These are phyloP conservation scores for Avena sativa DNA, from an alignment of 176 grass and related monocot genomes.

Conservation along the genomic window DNA sequence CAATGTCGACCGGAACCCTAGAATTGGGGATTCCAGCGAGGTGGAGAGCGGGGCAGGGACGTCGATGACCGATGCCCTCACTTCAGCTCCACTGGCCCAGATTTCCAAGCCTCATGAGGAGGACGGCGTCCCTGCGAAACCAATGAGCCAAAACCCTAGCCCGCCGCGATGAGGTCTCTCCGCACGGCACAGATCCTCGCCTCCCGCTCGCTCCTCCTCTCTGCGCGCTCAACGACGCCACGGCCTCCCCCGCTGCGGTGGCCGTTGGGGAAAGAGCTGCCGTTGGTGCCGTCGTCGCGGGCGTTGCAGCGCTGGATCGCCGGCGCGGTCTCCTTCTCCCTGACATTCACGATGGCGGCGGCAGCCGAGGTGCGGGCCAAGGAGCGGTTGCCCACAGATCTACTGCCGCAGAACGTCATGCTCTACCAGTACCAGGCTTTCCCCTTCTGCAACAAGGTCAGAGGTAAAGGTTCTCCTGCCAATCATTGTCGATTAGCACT, in stretches of 20 bases:
- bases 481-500: background rate
- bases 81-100: too few species aligned
- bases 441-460: conserved; percentile 99
- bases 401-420: conserved; percentile 72
- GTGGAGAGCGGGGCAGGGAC: too few species aligned
- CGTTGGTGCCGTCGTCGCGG: conserved; percentile 20
- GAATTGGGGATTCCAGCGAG: too few species aligned
- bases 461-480: conserved; percentile 55
- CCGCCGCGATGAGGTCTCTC: conserved; percentile 51
- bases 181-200: conserved; percentile 52
- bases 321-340: conserved; percentile 74
- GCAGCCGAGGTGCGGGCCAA: conserved; percentile 71
- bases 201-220: conserved; percentile 53
- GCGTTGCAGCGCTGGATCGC: conserved; percentile 59
- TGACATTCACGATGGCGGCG: conserved; percentile 66
- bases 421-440: conserved; percentile 97
- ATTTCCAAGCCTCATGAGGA: too few species aligned
- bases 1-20: too few species aligned
- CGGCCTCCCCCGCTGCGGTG: conserved; percentile 8
- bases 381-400: conserved; percentile 59
- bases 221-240: conserved; percentile 23
- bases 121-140: too few species aligned
- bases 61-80: too few species aligned
- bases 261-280: conserved; percentile 30
- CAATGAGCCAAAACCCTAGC: background rate